Percentiles rank a stretch among this genome's conserved stretches.
phyloP scores from a whole-genome alignment of 129 eudicot genomes.

The Escallonia rubra region DNA sequence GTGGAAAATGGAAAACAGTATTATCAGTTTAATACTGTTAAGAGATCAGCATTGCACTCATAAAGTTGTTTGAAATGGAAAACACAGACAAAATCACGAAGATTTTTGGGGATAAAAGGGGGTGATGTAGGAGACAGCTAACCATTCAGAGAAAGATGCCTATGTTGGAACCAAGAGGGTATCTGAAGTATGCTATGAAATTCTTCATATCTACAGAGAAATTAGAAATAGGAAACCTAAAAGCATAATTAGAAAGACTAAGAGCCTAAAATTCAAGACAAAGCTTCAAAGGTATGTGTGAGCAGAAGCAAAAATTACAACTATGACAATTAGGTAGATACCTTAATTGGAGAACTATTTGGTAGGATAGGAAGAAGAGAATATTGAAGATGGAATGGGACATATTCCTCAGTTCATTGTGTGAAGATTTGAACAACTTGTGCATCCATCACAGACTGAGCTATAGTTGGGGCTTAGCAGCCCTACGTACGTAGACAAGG shows the following conservation, averaged over 20 bases:
- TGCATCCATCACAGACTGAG: neutral
- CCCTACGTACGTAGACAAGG: neutral
- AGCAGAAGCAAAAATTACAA: neutral
- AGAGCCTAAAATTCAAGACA: neutral
- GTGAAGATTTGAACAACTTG: constrained; percentile 14
- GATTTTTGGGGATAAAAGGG: neutral
- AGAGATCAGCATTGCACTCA: neutral
- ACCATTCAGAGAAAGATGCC: no score
- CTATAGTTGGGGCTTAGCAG: neutral
- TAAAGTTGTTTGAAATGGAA: neutral
- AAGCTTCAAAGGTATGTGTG: neutral
- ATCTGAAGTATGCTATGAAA: no score
- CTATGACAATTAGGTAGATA: no score
- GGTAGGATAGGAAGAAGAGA: neutral
- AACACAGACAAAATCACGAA: neutral
- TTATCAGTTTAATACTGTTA: no score
- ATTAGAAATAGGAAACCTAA: neutral
- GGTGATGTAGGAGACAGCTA: no score
- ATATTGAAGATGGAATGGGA: constrained; percentile 13
- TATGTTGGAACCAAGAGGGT: no score
- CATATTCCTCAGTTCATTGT: constrained; percentile 19
- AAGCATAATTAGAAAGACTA: neutral
- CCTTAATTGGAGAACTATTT: no score
- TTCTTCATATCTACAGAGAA: neutral
- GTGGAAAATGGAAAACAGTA: no score